Evolutionary conservation across 305 asterid genomes (phyloP).

Genomic region (Rubia balearica): DNA sequence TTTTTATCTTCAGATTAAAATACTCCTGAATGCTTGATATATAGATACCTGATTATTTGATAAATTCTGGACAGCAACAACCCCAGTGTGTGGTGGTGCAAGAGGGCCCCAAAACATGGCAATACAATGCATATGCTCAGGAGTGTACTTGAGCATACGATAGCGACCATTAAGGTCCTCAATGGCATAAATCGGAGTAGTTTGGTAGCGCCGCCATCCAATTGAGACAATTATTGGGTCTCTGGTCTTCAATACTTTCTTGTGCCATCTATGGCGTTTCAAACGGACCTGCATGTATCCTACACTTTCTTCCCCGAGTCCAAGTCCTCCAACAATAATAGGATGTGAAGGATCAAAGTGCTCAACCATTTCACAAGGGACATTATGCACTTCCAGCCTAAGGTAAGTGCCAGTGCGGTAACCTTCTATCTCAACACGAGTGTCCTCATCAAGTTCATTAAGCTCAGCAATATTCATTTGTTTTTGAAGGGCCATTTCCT

Average conservation of each 20-base stretch:
- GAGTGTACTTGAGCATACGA: conserved; percentile 97
- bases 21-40: conserved; percentile 4
- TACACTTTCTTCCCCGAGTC: conserved; percentile 81
- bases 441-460: conserved; percentile 78
- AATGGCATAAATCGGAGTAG: conserved; percentile 83
- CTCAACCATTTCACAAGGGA: conserved; percentile 93
- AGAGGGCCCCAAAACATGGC: conserved; percentile 99
- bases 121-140: conserved; percentile 99
- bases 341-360: conserved; percentile 91
- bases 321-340: conserved; percentile 89
- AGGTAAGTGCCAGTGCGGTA: conserved; percentile 82
- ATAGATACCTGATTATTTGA: conserved; percentile 76
- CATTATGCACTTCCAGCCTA: conserved; percentile 80
- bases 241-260: conserved; percentile 89
- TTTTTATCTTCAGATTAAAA: neutral
- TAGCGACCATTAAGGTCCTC: conserved; percentile 94
- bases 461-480: conserved; percentile 82
- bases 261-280: conserved; percentile 98
- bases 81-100: conserved; percentile 91
- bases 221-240: conserved; percentile 93
- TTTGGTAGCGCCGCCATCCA: conserved; percentile 99
- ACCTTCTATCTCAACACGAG: conserved; percentile 83
- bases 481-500: conserved; percentile 75
- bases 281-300: conserved; percentile 95
- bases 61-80: conserved; percentile 83